Conservation (phyloP, 2,329 filamentous ascomycete genomes). For the Aspergillus carbonarius region DNA sequence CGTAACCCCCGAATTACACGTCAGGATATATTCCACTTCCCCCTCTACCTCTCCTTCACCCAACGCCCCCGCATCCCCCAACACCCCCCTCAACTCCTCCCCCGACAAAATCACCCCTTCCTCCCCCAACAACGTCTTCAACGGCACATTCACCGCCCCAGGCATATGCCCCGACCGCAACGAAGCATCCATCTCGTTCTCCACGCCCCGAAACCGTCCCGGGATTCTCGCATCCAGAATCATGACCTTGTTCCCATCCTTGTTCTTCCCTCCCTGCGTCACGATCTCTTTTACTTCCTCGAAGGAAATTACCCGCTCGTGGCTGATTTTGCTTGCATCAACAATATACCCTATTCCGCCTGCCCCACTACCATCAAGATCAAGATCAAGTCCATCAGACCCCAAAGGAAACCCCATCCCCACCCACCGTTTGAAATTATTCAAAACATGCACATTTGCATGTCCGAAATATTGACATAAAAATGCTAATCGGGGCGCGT, state of each 20-base stretch:
- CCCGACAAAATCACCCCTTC: slow-evolving; percentile 13
- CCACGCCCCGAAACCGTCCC: slow-evolving; percentile 20
- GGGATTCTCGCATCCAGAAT: slow-evolving; percentile 24
- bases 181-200: slow-evolving; percentile 15
- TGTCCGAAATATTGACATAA: slow-evolving; percentile 29
- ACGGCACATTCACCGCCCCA: slow-evolving; percentile 26
- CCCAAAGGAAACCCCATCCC: slow-evolving; percentile 15
- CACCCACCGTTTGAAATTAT: slow-evolving; percentile 30
- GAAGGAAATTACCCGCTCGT: slow-evolving; percentile 18
- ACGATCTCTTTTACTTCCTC: slow-evolving; percentile 16
- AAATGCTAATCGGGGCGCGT: slow-evolving; percentile 31
- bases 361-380: background rate
- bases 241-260: background rate
- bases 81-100: slow-evolving; percentile 11
- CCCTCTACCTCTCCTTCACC: background rate
- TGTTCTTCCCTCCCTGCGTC: background rate
- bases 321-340: no score
- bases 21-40: slow-evolving; percentile 19
- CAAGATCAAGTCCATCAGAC: background rate
- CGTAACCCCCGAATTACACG: slow-evolving; percentile 33
- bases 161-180: slow-evolving; percentile 28
- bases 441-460: slow-evolving; percentile 27
- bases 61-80: slow-evolving; percentile 19
- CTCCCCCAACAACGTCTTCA: slow-evolving; percentile 20
- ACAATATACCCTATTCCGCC: background rate